Conservation (phyloP, 2,329 filamentous ascomycete species). For the Colletotrichum chrysophilum region DNA sequence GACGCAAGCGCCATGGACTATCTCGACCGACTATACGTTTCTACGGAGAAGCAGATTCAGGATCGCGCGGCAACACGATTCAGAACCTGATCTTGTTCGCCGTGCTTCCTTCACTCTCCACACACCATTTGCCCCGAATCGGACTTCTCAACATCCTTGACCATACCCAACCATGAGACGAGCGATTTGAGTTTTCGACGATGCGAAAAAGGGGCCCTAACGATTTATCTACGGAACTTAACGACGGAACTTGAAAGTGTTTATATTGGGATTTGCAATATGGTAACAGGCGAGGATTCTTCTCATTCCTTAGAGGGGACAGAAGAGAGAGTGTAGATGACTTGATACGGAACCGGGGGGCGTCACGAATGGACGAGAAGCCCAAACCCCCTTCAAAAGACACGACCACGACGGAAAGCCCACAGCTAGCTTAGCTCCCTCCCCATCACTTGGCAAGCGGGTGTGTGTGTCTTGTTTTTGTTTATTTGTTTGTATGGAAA, state of each 20-base stretch:
- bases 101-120: neutral
- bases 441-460: conserved; percentile 12
- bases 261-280: neutral
- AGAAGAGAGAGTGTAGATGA: conserved; percentile 13
- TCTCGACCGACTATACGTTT: conserved; percentile 80
- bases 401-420: conserved; percentile 1
- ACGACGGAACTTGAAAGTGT: conserved; percentile 10
- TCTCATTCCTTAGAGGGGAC: conserved; percentile 16
- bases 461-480: conserved; percentile 13
- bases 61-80: conserved; percentile 60
- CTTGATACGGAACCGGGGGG: conserved; percentile 13
- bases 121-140: neutral
- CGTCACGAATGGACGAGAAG: neutral
- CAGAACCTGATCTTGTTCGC: conserved; percentile 30
- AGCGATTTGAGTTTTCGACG: neutral
- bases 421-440: conserved; percentile 9
- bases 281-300: neutral
- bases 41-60: conserved; percentile 80
- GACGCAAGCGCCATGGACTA: conserved; percentile 85
- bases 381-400: neutral
- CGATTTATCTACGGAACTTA: conserved; percentile 14
- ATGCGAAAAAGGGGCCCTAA: neutral
- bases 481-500: neutral
- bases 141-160: neutral
- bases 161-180: neutral